A percentile compares a stretch with the other conserved stretches of the same genome.
Conservation (phyloP, 805 yeast species). For the Hanseniaspora jakobsenii region DNA sequence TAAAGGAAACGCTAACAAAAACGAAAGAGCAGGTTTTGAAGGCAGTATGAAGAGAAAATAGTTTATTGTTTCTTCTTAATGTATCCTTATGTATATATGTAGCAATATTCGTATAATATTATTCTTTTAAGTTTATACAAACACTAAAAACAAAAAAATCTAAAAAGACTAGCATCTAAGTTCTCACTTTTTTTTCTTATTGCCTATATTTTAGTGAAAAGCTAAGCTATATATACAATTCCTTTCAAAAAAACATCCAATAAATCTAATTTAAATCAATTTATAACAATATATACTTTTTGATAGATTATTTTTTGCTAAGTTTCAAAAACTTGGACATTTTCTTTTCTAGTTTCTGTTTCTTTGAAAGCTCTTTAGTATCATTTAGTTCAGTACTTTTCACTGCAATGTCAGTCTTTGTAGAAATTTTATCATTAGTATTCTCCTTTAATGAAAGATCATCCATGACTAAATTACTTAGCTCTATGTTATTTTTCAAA, state of each 20-base stretch:
- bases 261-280: slow-evolving; percentile 7
- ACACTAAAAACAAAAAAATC: too few relatives aligned
- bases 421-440: too few relatives aligned
- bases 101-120: neutral
- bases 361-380: neutral
- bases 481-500: slow-evolving; percentile 23
- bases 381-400: neutral
- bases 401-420: too few relatives aligned
- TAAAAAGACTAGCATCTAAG: too few relatives aligned
- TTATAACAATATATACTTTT: slow-evolving; percentile 11
- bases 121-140: neutral
- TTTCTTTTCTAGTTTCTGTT: slow-evolving; percentile 20
- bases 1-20: too few relatives aligned
- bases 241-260: neutral
- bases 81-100: neutral
- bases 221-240: too few relatives aligned
- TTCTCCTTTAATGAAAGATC: too few relatives aligned
- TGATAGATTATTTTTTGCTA: slow-evolving; percentile 27
- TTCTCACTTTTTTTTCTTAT: too few relatives aligned
- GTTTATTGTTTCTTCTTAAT: neutral
- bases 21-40: slow-evolving; percentile 78
- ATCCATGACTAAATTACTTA: too few relatives aligned
- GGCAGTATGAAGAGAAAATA: slow-evolving; percentile 39
- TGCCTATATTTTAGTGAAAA: too few relatives aligned
- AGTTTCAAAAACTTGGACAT: slow-evolving; percentile 33